Evolutionary conservation across 306 rosid species (phyloP).

Genomic region (Cajanus cajan): DNA sequence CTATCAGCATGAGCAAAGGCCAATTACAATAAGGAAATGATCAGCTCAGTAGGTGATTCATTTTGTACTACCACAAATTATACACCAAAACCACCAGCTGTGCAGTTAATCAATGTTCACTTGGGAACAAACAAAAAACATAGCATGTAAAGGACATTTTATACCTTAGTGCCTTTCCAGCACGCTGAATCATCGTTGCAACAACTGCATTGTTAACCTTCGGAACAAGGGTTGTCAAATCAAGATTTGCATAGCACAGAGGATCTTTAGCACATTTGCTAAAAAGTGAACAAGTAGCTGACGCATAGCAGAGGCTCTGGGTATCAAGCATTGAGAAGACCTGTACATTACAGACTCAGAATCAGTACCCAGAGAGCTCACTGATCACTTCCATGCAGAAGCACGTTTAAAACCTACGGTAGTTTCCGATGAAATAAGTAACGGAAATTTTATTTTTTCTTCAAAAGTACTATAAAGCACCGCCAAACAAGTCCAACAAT

Average conservation of each 20-base stretch:
- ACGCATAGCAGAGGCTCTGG: constrained; percentile 83
- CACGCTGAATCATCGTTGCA: constrained; percentile 90
- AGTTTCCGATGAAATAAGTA: background rate
- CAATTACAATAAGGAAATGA: background rate
- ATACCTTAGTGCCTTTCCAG: constrained; percentile 86
- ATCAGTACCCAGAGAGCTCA: constrained; percentile 25
- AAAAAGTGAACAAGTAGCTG: constrained; percentile 86
- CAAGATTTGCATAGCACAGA: constrained; percentile 78
- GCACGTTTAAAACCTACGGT: background rate
- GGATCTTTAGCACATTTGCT: constrained; percentile 94
- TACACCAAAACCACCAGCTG: background rate
- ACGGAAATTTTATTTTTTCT: background rate
- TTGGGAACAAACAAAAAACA: background rate
- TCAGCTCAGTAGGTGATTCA: background rate
- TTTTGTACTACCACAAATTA: constrained; percentile 4
- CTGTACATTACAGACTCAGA: constrained; percentile 42
- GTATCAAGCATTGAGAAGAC: constrained; percentile 94
- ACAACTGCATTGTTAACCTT: constrained; percentile 96
- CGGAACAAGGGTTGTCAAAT: constrained; percentile 74
- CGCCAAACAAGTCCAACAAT: background rate
- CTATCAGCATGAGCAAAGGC: background rate
- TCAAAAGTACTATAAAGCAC: background rate
- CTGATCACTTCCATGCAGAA: background rate
- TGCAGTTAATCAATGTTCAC: background rate
- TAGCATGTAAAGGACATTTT: constrained; percentile 27